These are phyloP conservation scores for Polygonum aviculare DNA, from an alignment of 148 eudicot genomes.

Conservation along the genomic window DNA sequence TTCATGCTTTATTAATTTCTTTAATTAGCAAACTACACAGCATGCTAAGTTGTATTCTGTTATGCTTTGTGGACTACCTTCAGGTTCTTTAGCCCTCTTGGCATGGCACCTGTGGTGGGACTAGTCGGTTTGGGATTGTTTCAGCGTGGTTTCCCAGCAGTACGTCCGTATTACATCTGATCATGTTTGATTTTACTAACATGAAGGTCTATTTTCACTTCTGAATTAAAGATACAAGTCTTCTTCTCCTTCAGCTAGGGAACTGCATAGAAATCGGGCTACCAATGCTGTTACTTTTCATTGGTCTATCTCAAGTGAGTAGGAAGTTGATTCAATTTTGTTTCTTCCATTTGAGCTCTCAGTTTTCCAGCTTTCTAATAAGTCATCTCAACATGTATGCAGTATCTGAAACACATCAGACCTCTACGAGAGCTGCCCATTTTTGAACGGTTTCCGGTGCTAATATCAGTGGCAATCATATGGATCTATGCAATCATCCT, in stretches of 20 bases:
- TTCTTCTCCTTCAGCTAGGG: background rate
- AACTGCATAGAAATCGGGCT: background rate
- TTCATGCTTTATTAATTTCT: background rate
- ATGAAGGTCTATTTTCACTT: background rate
- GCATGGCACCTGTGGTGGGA: slow-evolving; percentile 99
- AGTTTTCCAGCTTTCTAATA: background rate
- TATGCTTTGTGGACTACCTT: slow-evolving; percentile 4
- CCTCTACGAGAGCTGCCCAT: slow-evolving; percentile 72
- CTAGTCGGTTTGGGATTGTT: slow-evolving; percentile 92
- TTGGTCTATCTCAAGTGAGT: background rate
- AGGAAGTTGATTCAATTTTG: background rate
- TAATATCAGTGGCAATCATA: slow-evolving; percentile 58
- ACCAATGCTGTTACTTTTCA: background rate
- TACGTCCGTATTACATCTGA: slow-evolving; percentile 19
- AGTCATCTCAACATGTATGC: background rate
- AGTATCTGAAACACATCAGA: slow-evolving; percentile 51
- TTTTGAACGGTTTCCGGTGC: slow-evolving; percentile 84
- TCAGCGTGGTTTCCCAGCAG: slow-evolving; percentile 88
- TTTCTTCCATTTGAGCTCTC: background rate
- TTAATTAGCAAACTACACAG: background rate
- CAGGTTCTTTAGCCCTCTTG: slow-evolving; percentile 99
- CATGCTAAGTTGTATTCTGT: background rate
- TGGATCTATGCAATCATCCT: slow-evolving; percentile 87
- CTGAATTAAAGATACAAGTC: background rate
- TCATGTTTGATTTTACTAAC: no score